These are phyloP conservation scores for Pulveroboletus sp. DNA, from an alignment of 768 basidiomycete genomes.

Conservation along the genomic window DNA sequence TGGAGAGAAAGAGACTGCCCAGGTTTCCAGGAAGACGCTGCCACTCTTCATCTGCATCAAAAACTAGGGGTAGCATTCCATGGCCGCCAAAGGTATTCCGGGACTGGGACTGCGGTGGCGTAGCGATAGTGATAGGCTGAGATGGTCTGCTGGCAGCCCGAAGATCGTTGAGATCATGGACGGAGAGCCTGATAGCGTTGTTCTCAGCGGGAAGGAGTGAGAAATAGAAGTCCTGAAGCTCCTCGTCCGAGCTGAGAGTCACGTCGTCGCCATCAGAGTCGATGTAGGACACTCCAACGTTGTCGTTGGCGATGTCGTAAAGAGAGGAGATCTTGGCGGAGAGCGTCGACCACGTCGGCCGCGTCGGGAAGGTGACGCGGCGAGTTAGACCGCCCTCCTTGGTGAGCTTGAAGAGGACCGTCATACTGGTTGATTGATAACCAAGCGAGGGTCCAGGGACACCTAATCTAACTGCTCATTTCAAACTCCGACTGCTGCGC, in stretches of 20 bases:
- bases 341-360: conserved; percentile 56
- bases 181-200: conserved; percentile 51
- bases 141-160: conserved; percentile 33
- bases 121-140: conserved; percentile 31
- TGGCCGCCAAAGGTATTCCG: conserved; percentile 60
- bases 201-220: conserved; percentile 23
- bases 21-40: conserved; percentile 46
- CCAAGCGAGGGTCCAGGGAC: conserved; percentile 7
- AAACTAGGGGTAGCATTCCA: conserved; percentile 42
- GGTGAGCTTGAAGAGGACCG: conserved; percentile 62
- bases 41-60: conserved; percentile 61
- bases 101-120: conserved; percentile 35
- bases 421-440: conserved; percentile 36
- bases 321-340: conserved; percentile 52
- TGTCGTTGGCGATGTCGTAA: conserved; percentile 51
- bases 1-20: conserved; percentile 38
- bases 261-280: conserved; percentile 74
- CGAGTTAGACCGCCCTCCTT: conserved; percentile 56
- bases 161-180: conserved; percentile 51
- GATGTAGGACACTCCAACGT: conserved; percentile 65
- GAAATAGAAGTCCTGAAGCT: conserved; percentile 69
- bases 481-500: conserved; percentile 47
- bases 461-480: conserved; percentile 22
- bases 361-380: conserved; percentile 47
- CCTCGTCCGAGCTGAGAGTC: conserved; percentile 71